Evolutionary conservation across 768 basidiomycete species (phyloP), one percentile per base, ranked within the genome.

Genomic region (Macrolepiota dolichaula): DNA sequence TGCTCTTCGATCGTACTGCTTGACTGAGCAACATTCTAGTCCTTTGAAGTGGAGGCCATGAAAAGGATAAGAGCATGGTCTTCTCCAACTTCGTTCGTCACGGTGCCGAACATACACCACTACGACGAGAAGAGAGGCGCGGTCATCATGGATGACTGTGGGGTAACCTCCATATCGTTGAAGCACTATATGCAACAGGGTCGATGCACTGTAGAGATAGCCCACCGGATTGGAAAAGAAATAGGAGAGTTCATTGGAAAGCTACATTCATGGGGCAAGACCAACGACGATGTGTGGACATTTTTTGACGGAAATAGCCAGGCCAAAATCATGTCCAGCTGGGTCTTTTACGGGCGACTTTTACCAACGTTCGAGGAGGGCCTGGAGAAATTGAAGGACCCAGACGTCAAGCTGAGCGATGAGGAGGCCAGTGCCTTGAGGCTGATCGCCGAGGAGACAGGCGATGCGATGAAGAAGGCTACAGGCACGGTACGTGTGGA

Each of bases 141-240:
- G 13, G 76, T 89, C 40, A 78, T 89, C 67, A 86, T 89, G 78
- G 83, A 86, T 49, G 88, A 89, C 61, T 78, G 76, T 55, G 87
- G 88, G 3, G 68, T 67, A 35, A 64, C 66, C 19, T 63, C 70
- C 25, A 61, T 73, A 12, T 73, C 74, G 1, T 74, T 85, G 59
- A 84, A 85, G 66, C 71, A 70, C 2, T 74, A 73, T 63, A 67
- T 76, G 67, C 62, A 71, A 40, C 69, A 73, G 35, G 76, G 76
- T 36, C 63, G 61, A 4, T 72, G 73, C 2, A 63, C 74, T 1
- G 51, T 71, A 2, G 64, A 59, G 12, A 52, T 75, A 29, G 78
- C 77, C 2, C 65, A 70, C 40, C 68, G 77, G 27, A 83, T 89
- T 38, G 88, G 87, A 7, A 54, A 65, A 10, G 79, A 74, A 3